Conservation (phyloP, 495 filamentous ascomycete species). For the Coniosporium apollinis region DNA sequence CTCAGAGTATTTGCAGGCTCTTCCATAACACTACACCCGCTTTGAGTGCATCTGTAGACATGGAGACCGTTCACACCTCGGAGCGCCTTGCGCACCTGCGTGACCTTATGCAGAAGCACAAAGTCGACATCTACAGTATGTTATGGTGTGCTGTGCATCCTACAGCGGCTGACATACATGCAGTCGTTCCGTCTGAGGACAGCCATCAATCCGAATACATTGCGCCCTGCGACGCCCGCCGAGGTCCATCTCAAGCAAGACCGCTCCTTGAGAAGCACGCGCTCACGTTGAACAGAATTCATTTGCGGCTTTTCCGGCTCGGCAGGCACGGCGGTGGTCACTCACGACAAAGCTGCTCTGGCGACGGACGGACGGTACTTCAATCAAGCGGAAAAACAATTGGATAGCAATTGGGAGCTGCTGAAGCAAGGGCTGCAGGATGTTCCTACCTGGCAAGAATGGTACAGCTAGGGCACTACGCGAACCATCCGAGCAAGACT, state of each 20-base stretch:
- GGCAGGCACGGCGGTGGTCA: conserved; percentile 82
- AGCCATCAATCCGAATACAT: conserved; percentile 97
- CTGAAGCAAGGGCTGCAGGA: conserved; percentile 87
- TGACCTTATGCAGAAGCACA: conserved; percentile 71
- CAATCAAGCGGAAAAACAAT: conserved; percentile 86
- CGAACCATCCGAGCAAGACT: conserved; percentile 1
- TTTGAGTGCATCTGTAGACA: conserved; percentile 19
- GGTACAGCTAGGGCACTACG: conserved; percentile 33
- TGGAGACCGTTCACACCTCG: conserved; percentile 74
- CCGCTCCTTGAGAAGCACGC: background rate
- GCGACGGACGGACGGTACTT: conserved; percentile 97
- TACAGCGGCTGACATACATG: conserved; percentile 1
- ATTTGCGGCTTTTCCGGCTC: conserved; percentile 94
- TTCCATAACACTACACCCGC: background rate
- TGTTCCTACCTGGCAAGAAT: conserved; percentile 96
- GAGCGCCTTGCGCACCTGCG: conserved; percentile 60
- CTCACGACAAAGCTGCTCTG: conserved; percentile 69
- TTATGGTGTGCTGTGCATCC: background rate
- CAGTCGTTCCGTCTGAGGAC: conserved; percentile 95
- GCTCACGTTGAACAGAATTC: conserved; percentile 38
- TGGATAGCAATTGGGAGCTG: conserved; percentile 82
- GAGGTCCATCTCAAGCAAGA: conserved; percentile 36
- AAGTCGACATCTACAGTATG: conserved; percentile 90
- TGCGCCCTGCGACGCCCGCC: conserved; percentile 76
- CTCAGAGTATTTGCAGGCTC: background rate